Base-by-base conservation (phyloP, 352 stramenopile genomes). In the Globisporangium nunn region DNA sequence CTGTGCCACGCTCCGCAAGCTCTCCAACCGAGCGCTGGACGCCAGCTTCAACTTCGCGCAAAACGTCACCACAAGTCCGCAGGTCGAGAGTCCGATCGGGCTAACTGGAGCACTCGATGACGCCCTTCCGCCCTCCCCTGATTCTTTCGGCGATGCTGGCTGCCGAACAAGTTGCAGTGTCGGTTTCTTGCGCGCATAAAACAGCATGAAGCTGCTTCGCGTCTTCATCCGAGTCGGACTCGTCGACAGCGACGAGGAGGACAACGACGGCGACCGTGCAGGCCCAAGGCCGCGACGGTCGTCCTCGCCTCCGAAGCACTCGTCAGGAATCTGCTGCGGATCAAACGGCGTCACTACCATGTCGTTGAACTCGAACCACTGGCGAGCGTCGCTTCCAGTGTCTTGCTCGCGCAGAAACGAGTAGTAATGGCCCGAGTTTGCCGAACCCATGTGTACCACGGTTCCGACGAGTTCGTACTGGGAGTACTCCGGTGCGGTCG, bases 291-390 rank as follows among this genome's bases (percentile, higher is more conserved):
- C 47, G 31, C 54, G 75, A 6, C 52, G 52, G 58, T 73, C 67
- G 14, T 85, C 76, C 45, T 85, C 70, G 11, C 76, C 76, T 37
- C 75, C 74, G 58, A 85, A 87, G 50, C 85, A 95, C 53, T 95
- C 85, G 1, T 78, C 69, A 6, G 81, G 74, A 46, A 95, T 85
- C 40, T 85, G 71, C 31, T 68, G 59, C 1, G 72, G 60, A 50
- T 95, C 74, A 55, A 95, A 95, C 15, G 78, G 75, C 14, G 70
- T 85, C 33, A 95, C 84, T 6, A 94, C 28, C 1, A 81, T 95
- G 60, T 95, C 85, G 44, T 95, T 95, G 62, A 94, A 95, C 50
- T 95, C 85, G 50, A 87, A 94, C 85, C 85, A 95, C 23, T 73
- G 69, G 6, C 59, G 66, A 11, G 62, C 62, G 23, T 71, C 63